Evolutionary conservation across 805 yeast genomes (phyloP).

Genomic region (Ogataea nitratoaversa): DNA sequence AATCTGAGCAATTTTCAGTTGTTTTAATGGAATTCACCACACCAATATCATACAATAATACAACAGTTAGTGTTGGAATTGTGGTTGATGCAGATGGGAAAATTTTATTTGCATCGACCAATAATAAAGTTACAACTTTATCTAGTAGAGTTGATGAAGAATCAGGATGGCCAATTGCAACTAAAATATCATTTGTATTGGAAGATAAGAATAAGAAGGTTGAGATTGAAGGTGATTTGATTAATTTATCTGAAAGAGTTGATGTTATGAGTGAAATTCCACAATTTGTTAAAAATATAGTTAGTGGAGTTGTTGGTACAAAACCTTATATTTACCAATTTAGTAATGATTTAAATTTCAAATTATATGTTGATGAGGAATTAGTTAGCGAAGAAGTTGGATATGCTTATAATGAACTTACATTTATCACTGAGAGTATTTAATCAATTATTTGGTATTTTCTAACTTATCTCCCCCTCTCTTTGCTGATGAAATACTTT

Average conservation of each 20-base stretch:
- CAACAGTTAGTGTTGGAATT: constrained; percentile 77
- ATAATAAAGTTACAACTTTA: constrained; percentile 61
- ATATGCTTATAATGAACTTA: constrained; percentile 70
- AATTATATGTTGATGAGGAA: constrained; percentile 36
- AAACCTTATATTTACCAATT: constrained; percentile 96
- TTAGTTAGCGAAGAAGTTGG: constrained; percentile 51
- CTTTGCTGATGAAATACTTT: no score
- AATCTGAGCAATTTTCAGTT: constrained; percentile 67
- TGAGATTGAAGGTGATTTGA: constrained; percentile 56
- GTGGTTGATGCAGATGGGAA: constrained; percentile 62
- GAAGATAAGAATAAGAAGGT: constrained; percentile 41
- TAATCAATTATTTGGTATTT: no score
- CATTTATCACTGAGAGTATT: constrained; percentile 63
- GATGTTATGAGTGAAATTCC: constrained; percentile 99
- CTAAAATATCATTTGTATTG: constrained; percentile 54
- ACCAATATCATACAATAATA: constrained; percentile 81
- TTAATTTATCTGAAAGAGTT: constrained; percentile 73
- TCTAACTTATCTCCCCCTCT: no score
- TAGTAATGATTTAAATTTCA: constrained; percentile 51
- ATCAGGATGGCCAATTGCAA: constrained; percentile 91
- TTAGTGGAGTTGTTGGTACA: constrained; percentile 91
- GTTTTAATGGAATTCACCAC: constrained; percentile 95
- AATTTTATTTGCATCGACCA: constrained; percentile 53
- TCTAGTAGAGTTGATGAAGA: constrained; percentile 60
- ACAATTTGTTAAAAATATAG: constrained; percentile 86